Evolutionary conservation across 2,329 filamentous ascomycete species (phyloP).

Genomic region (Lachnellula cervina): DNA sequence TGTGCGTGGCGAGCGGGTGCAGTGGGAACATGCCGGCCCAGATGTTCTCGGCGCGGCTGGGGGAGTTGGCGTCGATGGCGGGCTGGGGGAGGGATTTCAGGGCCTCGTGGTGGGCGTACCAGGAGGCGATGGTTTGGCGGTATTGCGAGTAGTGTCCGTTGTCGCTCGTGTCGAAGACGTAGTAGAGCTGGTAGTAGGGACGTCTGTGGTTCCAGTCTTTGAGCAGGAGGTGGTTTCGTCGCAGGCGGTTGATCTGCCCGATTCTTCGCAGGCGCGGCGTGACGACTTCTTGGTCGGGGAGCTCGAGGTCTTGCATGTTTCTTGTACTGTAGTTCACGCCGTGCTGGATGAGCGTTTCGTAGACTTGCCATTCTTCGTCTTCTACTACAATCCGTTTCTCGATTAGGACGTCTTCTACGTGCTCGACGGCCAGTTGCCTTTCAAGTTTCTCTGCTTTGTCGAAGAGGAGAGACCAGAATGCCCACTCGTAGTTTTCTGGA

Average conservation of each 20-base stretch:
- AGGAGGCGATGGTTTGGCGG: not conserved
- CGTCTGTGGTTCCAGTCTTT: conserved; percentile 17
- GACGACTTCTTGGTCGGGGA: not conserved
- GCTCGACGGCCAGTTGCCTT: not conserved
- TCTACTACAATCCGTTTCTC: conserved; percentile 11
- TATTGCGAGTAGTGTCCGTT: not conserved
- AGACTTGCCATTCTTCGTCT: conserved; percentile 10
- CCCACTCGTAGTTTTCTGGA: not conserved
- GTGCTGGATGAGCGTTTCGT: not conserved
- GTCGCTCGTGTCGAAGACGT: conserved; percentile 10
- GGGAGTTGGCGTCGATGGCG: not conserved
- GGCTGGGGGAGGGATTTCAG: not conserved
- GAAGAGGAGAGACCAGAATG: conserved; percentile 27
- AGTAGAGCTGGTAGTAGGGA: conserved; percentile 18
- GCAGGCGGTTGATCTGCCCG: conserved; percentile 8
- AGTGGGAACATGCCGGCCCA: conserved; percentile 10
- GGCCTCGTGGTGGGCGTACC: conserved; percentile 3
- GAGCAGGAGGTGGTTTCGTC: conserved; percentile 14
- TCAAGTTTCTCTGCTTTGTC: conserved; percentile 29
- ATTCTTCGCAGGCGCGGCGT: conserved; percentile 4
- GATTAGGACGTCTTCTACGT: conserved; percentile 17
- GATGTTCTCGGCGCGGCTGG: conserved; percentile 4
- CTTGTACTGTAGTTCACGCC: not conserved
- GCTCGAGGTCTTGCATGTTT: not conserved
- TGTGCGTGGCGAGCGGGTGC: conserved; percentile 10